Conservation (phyloP, 129 eudicot genomes). For the Escallonia rubra region DNA sequence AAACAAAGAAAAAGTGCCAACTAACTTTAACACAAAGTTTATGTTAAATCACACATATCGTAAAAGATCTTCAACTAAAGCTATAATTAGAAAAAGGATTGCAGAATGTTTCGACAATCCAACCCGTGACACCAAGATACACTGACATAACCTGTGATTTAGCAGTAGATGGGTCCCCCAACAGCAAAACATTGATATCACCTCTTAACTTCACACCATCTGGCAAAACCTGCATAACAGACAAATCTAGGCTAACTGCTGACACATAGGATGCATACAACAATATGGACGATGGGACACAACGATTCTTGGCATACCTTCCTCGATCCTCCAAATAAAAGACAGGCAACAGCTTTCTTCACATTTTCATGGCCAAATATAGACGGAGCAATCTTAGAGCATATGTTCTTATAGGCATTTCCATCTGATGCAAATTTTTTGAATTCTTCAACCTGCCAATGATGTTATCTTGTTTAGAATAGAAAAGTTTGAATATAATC, state of each 20-base stretch:
- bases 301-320: slow-evolving; percentile 46
- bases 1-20: neutral
- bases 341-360: slow-evolving; percentile 91
- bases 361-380: slow-evolving; percentile 89
- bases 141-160: slow-evolving; percentile 75
- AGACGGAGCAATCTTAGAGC: slow-evolving; percentile 96
- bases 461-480: neutral
- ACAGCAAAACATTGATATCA: slow-evolving; percentile 91
- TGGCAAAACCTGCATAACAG: slow-evolving; percentile 57
- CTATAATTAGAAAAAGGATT: neutral
- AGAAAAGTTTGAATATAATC: neutral
- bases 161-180: slow-evolving; percentile 99
- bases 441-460: slow-evolving; percentile 80
- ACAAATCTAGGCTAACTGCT: neutral
- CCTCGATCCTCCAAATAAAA: slow-evolving; percentile 93
- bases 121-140: neutral
- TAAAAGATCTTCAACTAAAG: neutral
- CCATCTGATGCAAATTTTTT: slow-evolving; percentile 82
- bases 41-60: neutral
- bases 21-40: neutral
- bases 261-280: no score
- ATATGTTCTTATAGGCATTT: slow-evolving; percentile 65
- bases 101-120: neutral
- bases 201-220: slow-evolving; percentile 98
- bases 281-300: neutral